These are phyloP conservation scores for Diaporthe vexans DNA, from an alignment of 2,329 filamentous ascomycete genomes.

Conservation along the genomic window DNA sequence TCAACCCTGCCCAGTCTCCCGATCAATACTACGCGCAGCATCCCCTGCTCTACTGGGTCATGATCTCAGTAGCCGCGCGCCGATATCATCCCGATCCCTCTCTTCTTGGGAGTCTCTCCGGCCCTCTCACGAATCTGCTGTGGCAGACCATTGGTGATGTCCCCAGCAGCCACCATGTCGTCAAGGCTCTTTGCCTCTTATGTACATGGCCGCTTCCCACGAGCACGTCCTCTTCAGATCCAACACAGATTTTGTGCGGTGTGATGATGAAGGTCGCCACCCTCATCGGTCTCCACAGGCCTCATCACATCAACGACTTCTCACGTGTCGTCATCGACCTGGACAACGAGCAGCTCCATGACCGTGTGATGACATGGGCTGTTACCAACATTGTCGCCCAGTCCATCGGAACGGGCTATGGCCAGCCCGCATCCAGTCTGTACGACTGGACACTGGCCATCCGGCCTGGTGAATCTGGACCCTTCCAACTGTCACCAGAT, in stretches of 20 bases:
- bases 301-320: conserved; percentile 87
- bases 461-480: conserved; percentile 70
- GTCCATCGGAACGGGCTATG: conserved; percentile 85
- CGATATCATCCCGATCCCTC: conserved; percentile 75
- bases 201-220: conserved; percentile 88
- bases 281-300: conserved; percentile 84
- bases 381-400: conserved; percentile 89
- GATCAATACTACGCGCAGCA: conserved; percentile 84
- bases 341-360: conserved; percentile 83
- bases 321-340: conserved; percentile 81
- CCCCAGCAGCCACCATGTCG: conserved; percentile 83
- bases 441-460: conserved; percentile 81
- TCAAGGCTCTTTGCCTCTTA: conserved; percentile 84
- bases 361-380: conserved; percentile 85
- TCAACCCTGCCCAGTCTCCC: conserved; percentile 75
- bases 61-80: conserved; percentile 81
- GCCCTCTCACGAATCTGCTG: conserved; percentile 77
- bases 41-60: conserved; percentile 87
- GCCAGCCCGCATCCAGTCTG: conserved; percentile 82
- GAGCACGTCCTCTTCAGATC: conserved; percentile 84
- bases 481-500: conserved; percentile 71
- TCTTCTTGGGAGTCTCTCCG: conserved; percentile 77
- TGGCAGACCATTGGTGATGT: conserved; percentile 85
- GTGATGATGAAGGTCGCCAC: conserved; percentile 91
- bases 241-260: conserved; percentile 84